Evolutionary conservation across 2,329 filamentous ascomycete genomes (phyloP).

Genomic region (Botrytis fragariae): DNA sequence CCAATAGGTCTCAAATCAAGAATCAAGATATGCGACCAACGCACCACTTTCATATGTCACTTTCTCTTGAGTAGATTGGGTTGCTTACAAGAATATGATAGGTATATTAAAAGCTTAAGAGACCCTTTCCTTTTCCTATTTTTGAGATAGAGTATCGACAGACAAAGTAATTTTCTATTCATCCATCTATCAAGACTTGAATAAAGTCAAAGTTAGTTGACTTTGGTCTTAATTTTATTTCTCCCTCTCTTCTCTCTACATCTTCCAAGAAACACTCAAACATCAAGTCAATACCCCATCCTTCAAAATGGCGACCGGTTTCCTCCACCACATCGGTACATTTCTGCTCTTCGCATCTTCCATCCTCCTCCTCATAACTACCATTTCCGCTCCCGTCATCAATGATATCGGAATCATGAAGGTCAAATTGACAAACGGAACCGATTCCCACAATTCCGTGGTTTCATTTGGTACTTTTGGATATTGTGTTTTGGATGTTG

Average conservation of each 20-base stretch:
- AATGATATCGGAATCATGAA: slow-evolving; percentile 53
- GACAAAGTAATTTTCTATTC: background rate
- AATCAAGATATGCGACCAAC: slow-evolving; percentile 3
- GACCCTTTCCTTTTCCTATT: background rate
- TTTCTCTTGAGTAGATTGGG: background rate
- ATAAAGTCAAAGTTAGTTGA: background rate
- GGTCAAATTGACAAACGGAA: slow-evolving; percentile 46
- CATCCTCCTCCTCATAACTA: slow-evolving; percentile 56
- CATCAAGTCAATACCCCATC: background rate
- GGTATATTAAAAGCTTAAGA: background rate
- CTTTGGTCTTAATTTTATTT: background rate
- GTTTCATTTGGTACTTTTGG: slow-evolving; percentile 61
- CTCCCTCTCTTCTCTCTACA: background rate
- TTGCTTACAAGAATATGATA: background rate
- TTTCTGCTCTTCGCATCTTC: slow-evolving; percentile 55
- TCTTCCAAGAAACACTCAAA: background rate
- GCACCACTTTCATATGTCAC: slow-evolving; percentile 5
- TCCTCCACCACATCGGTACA: slow-evolving; percentile 56
- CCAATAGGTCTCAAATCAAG: background rate
- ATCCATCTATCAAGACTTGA: background rate
- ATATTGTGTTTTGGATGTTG: slow-evolving; percentile 47
- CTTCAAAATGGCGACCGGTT: slow-evolving; percentile 34
- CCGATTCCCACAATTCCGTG: slow-evolving; percentile 37
- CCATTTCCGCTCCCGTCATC: slow-evolving; percentile 58
- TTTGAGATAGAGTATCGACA: background rate